Evolutionary conservation across 2,329 filamentous ascomycete species (phyloP).

Genomic region (Didymella keratinophila): DNA sequence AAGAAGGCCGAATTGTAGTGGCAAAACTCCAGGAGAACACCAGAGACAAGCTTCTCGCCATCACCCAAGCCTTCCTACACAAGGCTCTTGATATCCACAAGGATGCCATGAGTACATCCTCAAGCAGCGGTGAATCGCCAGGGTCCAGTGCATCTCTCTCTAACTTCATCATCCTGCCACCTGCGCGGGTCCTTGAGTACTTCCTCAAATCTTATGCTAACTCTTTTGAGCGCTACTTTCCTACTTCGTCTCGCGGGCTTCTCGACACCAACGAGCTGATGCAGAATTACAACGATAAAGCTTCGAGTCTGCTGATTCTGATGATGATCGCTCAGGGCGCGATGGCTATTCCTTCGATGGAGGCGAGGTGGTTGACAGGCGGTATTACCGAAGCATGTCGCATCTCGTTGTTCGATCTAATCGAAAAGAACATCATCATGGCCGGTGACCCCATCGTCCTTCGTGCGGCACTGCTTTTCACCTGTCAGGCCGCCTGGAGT

Average conservation of each 20-base stretch:
- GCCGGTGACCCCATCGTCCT: slow-evolving; percentile 70
- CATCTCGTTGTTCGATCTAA: slow-evolving; percentile 74
- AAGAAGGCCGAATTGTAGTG: slow-evolving; percentile 57
- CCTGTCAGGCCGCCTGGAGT: slow-evolving; percentile 73
- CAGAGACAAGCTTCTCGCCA: slow-evolving; percentile 74
- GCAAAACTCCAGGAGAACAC: slow-evolving; percentile 62
- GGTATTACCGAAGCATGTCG: slow-evolving; percentile 75
- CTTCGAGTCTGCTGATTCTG: slow-evolving; percentile 70
- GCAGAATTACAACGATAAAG: slow-evolving; percentile 67
- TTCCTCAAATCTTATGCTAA: slow-evolving; percentile 72
- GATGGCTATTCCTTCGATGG: slow-evolving; percentile 69
- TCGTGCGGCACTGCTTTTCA: slow-evolving; percentile 72
- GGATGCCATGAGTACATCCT: slow-evolving; percentile 55
- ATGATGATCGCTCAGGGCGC: slow-evolving; percentile 78
- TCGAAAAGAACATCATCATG: slow-evolving; percentile 75
- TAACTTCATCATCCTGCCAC: slow-evolving; percentile 71
- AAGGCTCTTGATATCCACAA: slow-evolving; percentile 74
- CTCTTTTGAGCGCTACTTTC: slow-evolving; percentile 71
- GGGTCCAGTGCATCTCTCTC: slow-evolving; percentile 59
- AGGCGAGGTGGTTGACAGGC: slow-evolving; percentile 70
- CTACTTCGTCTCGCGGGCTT: slow-evolving; percentile 65
- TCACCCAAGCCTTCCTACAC: slow-evolving; percentile 74
- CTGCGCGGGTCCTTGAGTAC: slow-evolving; percentile 70
- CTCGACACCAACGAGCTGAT: slow-evolving; percentile 74
- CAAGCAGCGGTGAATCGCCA: slow-evolving; percentile 54